phyloP scores from a whole-genome alignment of 768 basidiomycete genomes.

The Ramaria sp. region DNA sequence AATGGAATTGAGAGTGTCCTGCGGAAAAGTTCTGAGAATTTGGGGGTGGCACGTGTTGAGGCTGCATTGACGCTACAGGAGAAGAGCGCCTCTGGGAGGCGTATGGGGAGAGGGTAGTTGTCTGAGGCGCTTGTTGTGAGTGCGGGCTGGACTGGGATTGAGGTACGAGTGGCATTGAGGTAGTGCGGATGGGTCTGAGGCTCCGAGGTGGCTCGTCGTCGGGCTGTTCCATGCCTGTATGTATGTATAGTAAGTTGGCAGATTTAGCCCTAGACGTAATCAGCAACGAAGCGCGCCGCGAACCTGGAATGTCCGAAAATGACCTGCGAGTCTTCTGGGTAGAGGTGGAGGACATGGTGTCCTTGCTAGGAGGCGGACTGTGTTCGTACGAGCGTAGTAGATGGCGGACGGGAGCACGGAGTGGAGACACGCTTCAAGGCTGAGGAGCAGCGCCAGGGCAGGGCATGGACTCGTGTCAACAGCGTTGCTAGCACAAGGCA shows the following conservation, averaged over 20 bases:
- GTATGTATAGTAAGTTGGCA: constrained; percentile 10
- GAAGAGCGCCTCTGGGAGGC: constrained; percentile 17
- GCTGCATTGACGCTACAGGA: not conserved
- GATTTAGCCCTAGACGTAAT: constrained; percentile 16
- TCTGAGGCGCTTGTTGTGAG: constrained; percentile 20
- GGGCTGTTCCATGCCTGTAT: constrained; percentile 9
- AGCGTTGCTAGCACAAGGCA: constrained; percentile 7
- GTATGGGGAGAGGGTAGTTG: constrained; percentile 30
- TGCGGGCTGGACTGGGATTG: constrained; percentile 21
- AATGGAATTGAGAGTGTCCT: not conserved
- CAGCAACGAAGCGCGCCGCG: constrained; percentile 17
- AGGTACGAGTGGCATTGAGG: constrained; percentile 34
- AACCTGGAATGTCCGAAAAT: constrained; percentile 39
- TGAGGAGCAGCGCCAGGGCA: not conserved
- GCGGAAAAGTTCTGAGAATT: not conserved
- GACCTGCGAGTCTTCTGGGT: constrained; percentile 41
- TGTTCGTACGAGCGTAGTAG: constrained; percentile 14
- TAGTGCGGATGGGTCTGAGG: constrained; percentile 31
- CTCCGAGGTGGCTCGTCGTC: constrained; percentile 17
- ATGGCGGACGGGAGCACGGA: constrained; percentile 22
- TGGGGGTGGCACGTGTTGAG: constrained; percentile 1
- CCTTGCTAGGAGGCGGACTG: constrained; percentile 11
- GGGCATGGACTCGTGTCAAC: constrained; percentile 9
- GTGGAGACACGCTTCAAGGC: constrained; percentile 1
- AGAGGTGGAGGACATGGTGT: constrained; percentile 46